Percentiles rank a stretch among this genome's conserved stretches.
Conservation (phyloP, 495 filamentous ascomycete species). For the Baudoinia panamericana region DNA sequence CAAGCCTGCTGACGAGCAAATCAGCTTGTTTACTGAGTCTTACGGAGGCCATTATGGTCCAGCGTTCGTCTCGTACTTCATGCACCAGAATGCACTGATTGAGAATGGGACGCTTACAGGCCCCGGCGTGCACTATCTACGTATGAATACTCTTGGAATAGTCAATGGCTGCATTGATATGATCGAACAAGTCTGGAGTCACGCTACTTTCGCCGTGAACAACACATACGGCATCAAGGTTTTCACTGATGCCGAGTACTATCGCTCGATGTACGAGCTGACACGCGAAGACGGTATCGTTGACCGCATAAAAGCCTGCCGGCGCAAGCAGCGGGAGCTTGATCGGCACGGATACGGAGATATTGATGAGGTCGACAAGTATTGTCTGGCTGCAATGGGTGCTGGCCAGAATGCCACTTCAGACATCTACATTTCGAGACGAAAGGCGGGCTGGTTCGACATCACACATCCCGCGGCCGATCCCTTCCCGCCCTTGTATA, state of each 20-base stretch:
- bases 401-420: conserved; percentile 14
- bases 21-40: conserved; percentile 41
- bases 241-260: conserved; percentile 17
- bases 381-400: conserved; percentile 35
- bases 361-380: conserved; percentile 14
- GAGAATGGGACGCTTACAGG: conserved; percentile 22
- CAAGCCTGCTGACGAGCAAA: conserved; percentile 40
- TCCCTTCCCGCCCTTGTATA: conserved; percentile 15
- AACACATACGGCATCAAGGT: conserved; percentile 28
- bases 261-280: conserved; percentile 21
- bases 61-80: conserved; percentile 23
- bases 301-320: conserved; percentile 20
- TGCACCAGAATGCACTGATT: conserved; percentile 30
- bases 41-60: conserved; percentile 54
- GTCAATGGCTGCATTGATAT: conserved; percentile 33
- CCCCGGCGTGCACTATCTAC: conserved; percentile 28
- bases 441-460: conserved; percentile 19
- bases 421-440: not conserved
- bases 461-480: conserved; percentile 10
- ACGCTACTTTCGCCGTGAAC: conserved; percentile 22
- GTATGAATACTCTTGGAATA: conserved; percentile 31
- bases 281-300: conserved; percentile 16
- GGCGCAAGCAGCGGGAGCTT: conserved; percentile 2
- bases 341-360: conserved; percentile 23
- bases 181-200: conserved; percentile 15